Base-by-base conservation (phyloP, 306 rosid genomes). In the Cucurbita ficifolia region DNA sequence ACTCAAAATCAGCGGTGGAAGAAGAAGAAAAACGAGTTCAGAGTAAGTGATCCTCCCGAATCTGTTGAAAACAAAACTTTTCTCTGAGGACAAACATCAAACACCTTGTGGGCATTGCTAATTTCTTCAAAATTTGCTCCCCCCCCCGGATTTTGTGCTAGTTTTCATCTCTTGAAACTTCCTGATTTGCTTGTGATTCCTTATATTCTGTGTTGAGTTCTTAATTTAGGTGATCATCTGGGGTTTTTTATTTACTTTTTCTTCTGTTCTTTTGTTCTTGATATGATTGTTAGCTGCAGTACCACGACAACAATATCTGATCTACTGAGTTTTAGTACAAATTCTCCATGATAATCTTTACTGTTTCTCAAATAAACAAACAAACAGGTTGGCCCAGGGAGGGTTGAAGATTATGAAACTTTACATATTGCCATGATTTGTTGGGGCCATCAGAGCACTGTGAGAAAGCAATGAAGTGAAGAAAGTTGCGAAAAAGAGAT, bases 361-460 rank as follows among this genome's bases (percentile, higher is more conserved):
- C 54, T 67, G 54, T 67, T 43, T 67, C 53, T 65, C 72, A 21
- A 43, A 43, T 19, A 67, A 63, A 22, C 54, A 67, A 65, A 65
- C 72, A 21, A 65, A 65, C n/a, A 11, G 72, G 29, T 61, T 38
- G 36, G 71, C 52, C 52, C 71, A n/a, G 36, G 51, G 71, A 39
- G 51, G 18, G 51, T 62, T 57, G 19, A 17, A 62, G 24, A 62
- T 62, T 38, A 42, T 64, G 52, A 35, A 42, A 40, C 71, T 64
- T 64, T 64, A 39, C 71, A 64, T 64, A 19, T 42, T 0, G 71
- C 71, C 71, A 64, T 64, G 69, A 62, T 42, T 64, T 64, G 52
- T 42, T 64, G 71, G 71, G 48, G 14, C 69, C 69, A 64, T 40
- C 49, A 64, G 49, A 64, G 72, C 72, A 67, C 54, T 43, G 54